These are phyloP conservation scores for Puccinellia tenuiflora DNA, from an alignment of 176 grass and related monocot species.

Conservation along the genomic window DNA sequence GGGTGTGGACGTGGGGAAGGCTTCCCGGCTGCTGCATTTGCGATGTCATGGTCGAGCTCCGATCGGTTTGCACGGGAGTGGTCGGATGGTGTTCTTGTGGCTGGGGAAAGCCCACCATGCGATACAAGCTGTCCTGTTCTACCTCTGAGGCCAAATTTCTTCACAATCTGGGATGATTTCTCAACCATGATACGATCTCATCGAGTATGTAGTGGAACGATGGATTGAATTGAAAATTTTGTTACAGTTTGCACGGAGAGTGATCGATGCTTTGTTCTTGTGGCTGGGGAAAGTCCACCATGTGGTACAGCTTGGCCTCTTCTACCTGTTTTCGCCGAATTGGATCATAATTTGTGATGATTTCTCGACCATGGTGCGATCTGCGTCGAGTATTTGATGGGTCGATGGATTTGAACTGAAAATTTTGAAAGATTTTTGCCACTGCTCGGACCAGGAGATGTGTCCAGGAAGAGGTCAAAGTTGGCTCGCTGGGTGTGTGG, in stretches of 20 bases:
- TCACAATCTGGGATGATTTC: not conserved
- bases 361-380: not conserved
- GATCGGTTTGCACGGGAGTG: not conserved
- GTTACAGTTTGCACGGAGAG: too few relatives aligned
- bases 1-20: not conserved
- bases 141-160: not conserved
- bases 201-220: not conserved
- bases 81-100: not conserved
- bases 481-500: not conserved
- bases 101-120: not conserved
- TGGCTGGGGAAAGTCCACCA: constrained; percentile 4
- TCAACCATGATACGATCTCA: not conserved
- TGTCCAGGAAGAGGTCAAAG: constrained; percentile 35
- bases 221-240: not conserved
- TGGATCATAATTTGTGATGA: not conserved
- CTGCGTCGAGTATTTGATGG: too few relatives aligned
- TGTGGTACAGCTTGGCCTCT: not conserved
- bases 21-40: constrained; percentile 24
- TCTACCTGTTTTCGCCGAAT: not conserved
- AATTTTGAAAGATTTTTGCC: not conserved
- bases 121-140: not conserved
- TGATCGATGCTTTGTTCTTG: too few relatives aligned
- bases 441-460: not conserved
- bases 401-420: too few relatives aligned
- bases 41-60: accelerated